Evolutionary conservation across 2,329 filamentous ascomycete species (phyloP), one percentile per base, ranked within the genome.

Genomic region (Herpotrichia juniperi): DNA sequence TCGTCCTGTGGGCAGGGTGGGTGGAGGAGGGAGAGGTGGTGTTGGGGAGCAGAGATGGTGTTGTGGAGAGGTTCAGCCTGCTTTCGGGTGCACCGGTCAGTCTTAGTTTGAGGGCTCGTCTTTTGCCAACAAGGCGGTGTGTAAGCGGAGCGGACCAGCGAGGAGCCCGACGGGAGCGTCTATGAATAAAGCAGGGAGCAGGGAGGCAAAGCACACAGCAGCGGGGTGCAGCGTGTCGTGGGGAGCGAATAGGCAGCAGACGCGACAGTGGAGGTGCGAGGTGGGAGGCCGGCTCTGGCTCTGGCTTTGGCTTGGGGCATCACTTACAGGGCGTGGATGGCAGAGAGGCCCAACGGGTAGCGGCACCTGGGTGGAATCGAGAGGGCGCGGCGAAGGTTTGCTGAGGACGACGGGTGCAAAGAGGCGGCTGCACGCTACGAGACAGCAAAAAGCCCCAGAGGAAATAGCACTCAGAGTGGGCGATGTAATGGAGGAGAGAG

Each of bases 41-140:
- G 53, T 48, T 49, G 56, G 46, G n/a, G 39, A 25, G 47, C 17
- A 37, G 50, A 49, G 17, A 31, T 53, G 50, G 47, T 64, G 58
- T 52, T 59, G 48, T 59, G 58, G 56, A 62, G 64, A 63, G 61
- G 64, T 66, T 72, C 69, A 73, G 71, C 64, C 70, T 75, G 64
- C 58, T 63, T n/a, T 64, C 58, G 62, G 64, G 55, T 45, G 60
- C 57, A 64, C 70, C 71, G 72, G 72, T 75, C 72, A 75, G 72
- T 73, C 25, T 43, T 31, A 47, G 44, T 59, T 56, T 26, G 58
- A 62, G 65, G 51, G 62, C 7, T 37, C 21, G 34, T 68, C 67
- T 66, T 74, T 73, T 70, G 66, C 71, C 70, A 71, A 68, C 65
- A 63, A 75, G 71, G 72, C 72, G 72, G 72, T 75, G 72, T 68